Base-by-base conservation (phyloP, 306 rosid species). In the Citrullus colocynthis region DNA sequence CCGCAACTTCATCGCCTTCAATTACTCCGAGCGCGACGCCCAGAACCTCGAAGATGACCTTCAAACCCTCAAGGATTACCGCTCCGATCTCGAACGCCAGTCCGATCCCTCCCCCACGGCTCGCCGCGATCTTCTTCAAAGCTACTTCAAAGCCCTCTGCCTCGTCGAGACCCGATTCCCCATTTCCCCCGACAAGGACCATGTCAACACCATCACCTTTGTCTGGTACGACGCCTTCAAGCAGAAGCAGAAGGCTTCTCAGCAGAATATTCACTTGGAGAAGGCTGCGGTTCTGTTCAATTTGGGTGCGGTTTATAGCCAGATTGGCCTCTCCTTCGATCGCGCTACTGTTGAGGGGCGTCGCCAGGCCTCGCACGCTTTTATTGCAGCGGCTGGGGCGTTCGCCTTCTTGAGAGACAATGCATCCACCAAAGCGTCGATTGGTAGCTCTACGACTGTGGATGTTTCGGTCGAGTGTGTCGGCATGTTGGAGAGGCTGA, bases 11-110 rank as follows among this genome's bases (percentile, higher is more conserved):
- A 85, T 95, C 76, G 85, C 91, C 15, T 89, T 86, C 88, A 87
- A 90, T 77, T 95, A 95, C 91, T 95, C 99, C n/a, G 99, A 95
- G 55, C 97, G 97, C 71, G 97, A 95, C 41, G 97, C 99, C 9
- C 97, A 92, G 57, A 92, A 88, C 86, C 86, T 90, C 58, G 99
- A 95, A 48, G 97, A 95, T 82, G 99, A 95, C 77, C 97, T 95
- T 81, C 92, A 95, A 89, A 89, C 91, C 88, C 91, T 95, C 2
- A 95, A 90, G 69, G 90, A 90, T 51, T 84, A 82, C 65, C 97
- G 99, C 63, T 83, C 93, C 80, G 99, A 95, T 59, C 0, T 95
- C 58, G 97, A 95, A 72, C 97, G 97, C 77, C 87, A 86, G 79
- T 62, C 97, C 62, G 97, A 92, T 83, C 99, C 99, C 0, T 89